Conservation (phyloP, 78 protist genomes). For the Dictyostelium discoideum region dicty_2.7 NC_007090.3:2533001-2533500, state of each 20-base stretch:
- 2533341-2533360: constrained; percentile 23
- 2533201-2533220: no score
- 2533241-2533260: not conserved
- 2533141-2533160: not conserved
- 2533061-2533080: constrained; percentile 17
- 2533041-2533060: constrained; percentile 19
- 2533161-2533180: not conserved
- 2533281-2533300: constrained; percentile 41
- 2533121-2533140: no score
- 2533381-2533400: not conserved
- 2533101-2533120: not conserved
- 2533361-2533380: not conserved
- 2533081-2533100: not conserved
- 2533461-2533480: not conserved
- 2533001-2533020: not conserved
- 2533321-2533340: not conserved
- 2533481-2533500: constrained; percentile 25
- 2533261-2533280: constrained; percentile 19
- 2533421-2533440: not conserved
- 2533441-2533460: not conserved
- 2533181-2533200: not conserved
- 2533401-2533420: not conserved
- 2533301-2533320: constrained; percentile 28
- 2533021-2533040: not conserved
- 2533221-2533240: not conserved